Evolutionary conservation across 208 protist genomes (phyloP).

Genomic region (Acanthamoeba culbertsoni): DNA sequence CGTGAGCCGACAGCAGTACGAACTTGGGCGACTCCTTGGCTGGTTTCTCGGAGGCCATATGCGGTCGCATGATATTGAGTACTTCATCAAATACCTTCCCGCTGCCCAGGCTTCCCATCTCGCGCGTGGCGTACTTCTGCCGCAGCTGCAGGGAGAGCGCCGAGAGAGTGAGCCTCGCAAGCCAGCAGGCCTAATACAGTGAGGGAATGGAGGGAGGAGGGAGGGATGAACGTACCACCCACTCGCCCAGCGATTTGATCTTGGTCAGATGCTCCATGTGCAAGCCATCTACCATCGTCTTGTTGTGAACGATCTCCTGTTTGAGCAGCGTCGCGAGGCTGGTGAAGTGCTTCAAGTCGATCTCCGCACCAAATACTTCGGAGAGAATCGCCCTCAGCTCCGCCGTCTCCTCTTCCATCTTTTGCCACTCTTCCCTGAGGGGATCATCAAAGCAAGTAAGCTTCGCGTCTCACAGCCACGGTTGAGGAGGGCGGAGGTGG

Average conservation of each 20-base stretch:
- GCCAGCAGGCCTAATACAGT: neutral
- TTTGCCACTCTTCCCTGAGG: neutral
- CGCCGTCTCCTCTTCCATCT: neutral
- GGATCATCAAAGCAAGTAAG: neutral
- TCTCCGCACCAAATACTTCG: neutral
- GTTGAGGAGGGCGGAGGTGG: neutral
- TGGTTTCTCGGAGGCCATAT: neutral
- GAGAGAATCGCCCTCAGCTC: neutral
- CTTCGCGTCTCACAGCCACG: neutral
- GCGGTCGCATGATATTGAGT: neutral
- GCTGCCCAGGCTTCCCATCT: constrained; percentile 32
- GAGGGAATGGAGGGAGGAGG: neutral
- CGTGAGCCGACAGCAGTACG: constrained; percentile 12
- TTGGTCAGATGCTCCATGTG: neutral
- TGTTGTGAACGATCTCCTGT: constrained; percentile 33
- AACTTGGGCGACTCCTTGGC: constrained; percentile 26
- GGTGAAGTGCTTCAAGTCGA: neutral
- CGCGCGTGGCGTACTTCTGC: constrained; percentile 39
- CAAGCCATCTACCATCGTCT: neutral
- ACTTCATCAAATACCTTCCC: neutral
- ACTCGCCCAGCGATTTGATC: constrained; percentile 6
- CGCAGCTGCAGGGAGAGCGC: constrained; percentile 23
- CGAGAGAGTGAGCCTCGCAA: no score
- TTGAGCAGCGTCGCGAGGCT: constrained; percentile 5
- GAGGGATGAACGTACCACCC: constrained; percentile 38